Base-by-base conservation (phyloP, 352 stramenopile genomes). In the Phytophthora sojae region DNA sequence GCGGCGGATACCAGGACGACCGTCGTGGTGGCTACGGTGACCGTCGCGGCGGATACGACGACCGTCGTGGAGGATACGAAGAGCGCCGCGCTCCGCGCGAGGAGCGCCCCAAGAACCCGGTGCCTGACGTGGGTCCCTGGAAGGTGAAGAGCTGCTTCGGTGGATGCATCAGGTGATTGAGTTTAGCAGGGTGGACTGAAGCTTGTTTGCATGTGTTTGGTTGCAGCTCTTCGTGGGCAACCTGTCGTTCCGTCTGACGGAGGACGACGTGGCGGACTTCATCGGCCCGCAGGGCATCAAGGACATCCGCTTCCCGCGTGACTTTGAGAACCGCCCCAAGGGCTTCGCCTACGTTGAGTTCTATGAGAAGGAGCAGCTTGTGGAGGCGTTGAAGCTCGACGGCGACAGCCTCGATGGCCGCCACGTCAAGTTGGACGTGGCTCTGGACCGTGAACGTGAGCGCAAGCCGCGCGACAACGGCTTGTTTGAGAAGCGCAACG, bases 281-380 rank as follows among this genome's bases (percentile, higher is more conserved):
- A 79, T 94, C 12, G 81, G 82, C 11, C 51, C 77, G 3, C 62
- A 91, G 2, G 73, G 81, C 15, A 86, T 96, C 59, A 69, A 55
- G 26, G 84, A 96, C 68, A 88, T 97, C 25, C 88, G 81, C 45
- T 81, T 95, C 67, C 85, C 81, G 32, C 69, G 78, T n/a, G 88
- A 97, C 61, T 76, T 65, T 26, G 76, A 90, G 19, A 79, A 92
- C 65, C 85, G 86, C 15, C 80, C 85, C 19, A 94, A 93, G 75
- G 90, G 90, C 50, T 93, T 94, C 68, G 90, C 89, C 15, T 97
- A 96, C 75, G 86, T 97, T 7, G 89, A 96, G 69, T 96, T 96
- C 61, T 65, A 65, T 11, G 74, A 84, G 30, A 89, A 85, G 51
- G 83, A 96, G 30, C 69, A 78, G 47, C 86, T 96, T 4, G 75